Evolutionary conservation across 2,329 filamentous ascomycete genomes (phyloP).

Genomic region (Neofusicoccum parvum): DNA sequence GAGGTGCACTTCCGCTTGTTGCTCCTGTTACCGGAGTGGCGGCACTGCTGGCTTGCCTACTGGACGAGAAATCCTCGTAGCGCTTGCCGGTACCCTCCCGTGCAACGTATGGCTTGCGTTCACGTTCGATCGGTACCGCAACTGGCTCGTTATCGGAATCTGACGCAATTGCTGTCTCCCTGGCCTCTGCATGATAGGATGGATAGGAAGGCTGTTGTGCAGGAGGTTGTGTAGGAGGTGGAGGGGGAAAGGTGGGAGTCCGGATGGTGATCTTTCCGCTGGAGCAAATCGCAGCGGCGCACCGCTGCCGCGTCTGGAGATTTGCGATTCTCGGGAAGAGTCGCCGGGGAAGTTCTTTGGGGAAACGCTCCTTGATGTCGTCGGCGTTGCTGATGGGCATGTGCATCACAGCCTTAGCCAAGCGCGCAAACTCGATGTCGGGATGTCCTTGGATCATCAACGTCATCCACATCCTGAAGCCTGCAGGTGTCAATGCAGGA

Average conservation of each 20-base stretch:
- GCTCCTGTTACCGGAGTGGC: slow-evolving; percentile 27
- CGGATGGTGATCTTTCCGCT: slow-evolving; percentile 44
- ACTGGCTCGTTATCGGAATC: slow-evolving; percentile 44
- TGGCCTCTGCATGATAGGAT: slow-evolving; percentile 28
- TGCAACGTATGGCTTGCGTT: slow-evolving; percentile 65
- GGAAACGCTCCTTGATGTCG: slow-evolving; percentile 71
- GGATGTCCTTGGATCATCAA: slow-evolving; percentile 75
- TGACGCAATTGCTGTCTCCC: slow-evolving; percentile 36
- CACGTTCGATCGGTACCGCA: slow-evolving; percentile 61
- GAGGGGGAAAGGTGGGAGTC: slow-evolving; percentile 39
- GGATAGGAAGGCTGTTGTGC: slow-evolving; percentile 34
- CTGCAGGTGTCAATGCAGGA: slow-evolving; percentile 49
- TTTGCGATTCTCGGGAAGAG: slow-evolving; percentile 68
- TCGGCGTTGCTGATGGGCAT: slow-evolving; percentile 70
- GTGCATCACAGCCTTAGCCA: slow-evolving; percentile 67
- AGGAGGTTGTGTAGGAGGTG: slow-evolving; percentile 25
- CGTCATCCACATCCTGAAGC: slow-evolving; percentile 66
- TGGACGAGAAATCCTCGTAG: slow-evolving; percentile 43
- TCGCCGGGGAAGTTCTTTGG: slow-evolving; percentile 74
- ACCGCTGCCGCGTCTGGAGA: slow-evolving; percentile 57
- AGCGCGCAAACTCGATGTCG: slow-evolving; percentile 70
- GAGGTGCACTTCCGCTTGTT: slow-evolving; percentile 24
- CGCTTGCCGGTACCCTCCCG: slow-evolving; percentile 62
- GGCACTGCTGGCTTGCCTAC: background rate
- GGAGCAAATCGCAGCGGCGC: slow-evolving; percentile 62